Percentiles rank a stretch among this genome's conserved stretches.
These are phyloP conservation scores for Parafenestella ontariensis DNA, from an alignment of 2,329 filamentous ascomycete genomes.

Conservation along the genomic window DNA sequence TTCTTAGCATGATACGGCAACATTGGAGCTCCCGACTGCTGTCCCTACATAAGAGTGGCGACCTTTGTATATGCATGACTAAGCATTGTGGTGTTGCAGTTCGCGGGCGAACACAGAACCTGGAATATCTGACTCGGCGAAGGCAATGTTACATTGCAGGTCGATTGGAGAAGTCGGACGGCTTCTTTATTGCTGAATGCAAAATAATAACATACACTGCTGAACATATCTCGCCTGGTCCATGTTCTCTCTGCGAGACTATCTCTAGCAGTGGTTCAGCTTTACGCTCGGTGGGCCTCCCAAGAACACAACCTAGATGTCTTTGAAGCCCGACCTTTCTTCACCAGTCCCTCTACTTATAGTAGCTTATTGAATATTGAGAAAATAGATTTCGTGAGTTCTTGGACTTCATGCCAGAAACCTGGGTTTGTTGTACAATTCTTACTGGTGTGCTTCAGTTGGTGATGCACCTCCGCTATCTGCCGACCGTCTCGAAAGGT, in stretches of 20 bases:
- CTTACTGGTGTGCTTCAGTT: not conserved
- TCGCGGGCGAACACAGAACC: not conserved
- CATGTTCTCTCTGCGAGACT: too few species aligned
- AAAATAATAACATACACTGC: too few species aligned
- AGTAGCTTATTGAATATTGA: too few species aligned
- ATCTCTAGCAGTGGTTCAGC: too few species aligned
- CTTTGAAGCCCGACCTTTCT: too few species aligned
- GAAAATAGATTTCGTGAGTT: too few species aligned
- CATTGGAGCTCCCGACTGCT: not conserved
- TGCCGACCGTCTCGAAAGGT: not conserved
- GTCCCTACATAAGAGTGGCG: not conserved
- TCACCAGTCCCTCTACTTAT: too few species aligned
- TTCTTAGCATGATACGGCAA: not conserved
- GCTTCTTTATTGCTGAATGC: too few species aligned
- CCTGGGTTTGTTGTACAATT: not conserved
- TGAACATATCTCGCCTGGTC: too few species aligned
- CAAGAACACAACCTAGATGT: too few species aligned
- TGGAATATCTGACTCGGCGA: not conserved
- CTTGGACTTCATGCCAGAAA: not conserved
- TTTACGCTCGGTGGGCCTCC: too few species aligned
- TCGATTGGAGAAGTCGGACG: too few species aligned
- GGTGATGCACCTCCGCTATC: not conserved
- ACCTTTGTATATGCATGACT: constrained; percentile 5
- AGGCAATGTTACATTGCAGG: not conserved
- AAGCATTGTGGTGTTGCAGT: constrained; percentile 14